Evolutionary conservation across 345 rosid species (phyloP), one percentile per base, ranked within the genome.

Genomic region (Syzygium grande): DNA sequence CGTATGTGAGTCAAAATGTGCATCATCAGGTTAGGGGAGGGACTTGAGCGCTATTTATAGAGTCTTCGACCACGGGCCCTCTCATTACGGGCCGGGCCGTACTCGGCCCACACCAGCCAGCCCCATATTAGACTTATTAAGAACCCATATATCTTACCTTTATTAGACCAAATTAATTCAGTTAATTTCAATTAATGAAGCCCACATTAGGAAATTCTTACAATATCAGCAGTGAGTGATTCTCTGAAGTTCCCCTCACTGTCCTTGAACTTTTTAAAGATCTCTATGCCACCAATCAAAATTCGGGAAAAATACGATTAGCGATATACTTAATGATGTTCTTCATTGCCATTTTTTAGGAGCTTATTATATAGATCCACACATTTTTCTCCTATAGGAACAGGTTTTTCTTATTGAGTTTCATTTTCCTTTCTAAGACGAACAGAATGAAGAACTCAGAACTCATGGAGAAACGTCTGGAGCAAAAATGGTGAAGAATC

Each of bases 241-340:
- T 65, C 86, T 38, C 63, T 43, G 25, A 86, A 86, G 23, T 63
- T 61, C 58, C 90, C 90, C 30, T 43, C 46, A 2, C 5, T 11
- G 61, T 54, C 85, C 78, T 25, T 85, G 55, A 88, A 88, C 65
- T 73, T 68, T 22, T 85, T 52, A n/a, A 88, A 88, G 16, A 88
- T 84, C 46, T 79, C 87, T 88, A 16, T 34, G 12, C 19, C 29
- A 9, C 34, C 25, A 43, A 85, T 13, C 52, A 38, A 54, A 52
- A 56, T 51, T 22, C 11, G 9, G n/a, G 6, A 25, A 49, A 52
- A 84, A 34, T 19, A 41, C 63, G 14, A 58, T 23, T 58, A 58
- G 63, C 3, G 10, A 58, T 4, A 58, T 58, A 58, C 63, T 58
- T n/a, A 25, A 58, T 23, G 63, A 56, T 58, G 23, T 58, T 58